phyloP scores from a whole-genome alignment of 805 yeast genomes.

The Jamesozyma rosinii region DNA sequence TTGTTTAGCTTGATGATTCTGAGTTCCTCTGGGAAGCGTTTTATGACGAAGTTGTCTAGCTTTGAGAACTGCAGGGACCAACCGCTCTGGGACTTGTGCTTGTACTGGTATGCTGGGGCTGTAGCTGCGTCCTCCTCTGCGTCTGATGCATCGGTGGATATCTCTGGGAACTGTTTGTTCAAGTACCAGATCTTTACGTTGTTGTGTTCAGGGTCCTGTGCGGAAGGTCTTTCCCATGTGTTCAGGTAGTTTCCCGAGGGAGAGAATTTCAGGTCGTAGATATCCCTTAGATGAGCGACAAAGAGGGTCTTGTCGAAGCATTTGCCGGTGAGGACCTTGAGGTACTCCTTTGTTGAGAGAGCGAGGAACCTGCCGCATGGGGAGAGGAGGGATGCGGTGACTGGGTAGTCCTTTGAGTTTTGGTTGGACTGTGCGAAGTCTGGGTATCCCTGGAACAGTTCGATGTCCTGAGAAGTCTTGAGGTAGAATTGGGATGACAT shows the following conservation, averaged over 20 bases:
- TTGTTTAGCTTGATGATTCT: slow-evolving; percentile 35
- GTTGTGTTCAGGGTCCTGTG: slow-evolving; percentile 60
- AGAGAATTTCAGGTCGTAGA: slow-evolving; percentile 78
- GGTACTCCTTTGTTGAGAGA: slow-evolving; percentile 20
- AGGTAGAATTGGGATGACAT: slow-evolving; percentile 32
- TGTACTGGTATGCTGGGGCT: slow-evolving; percentile 39
- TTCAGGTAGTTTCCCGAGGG: slow-evolving; percentile 75
- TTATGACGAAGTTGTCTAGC: slow-evolving; percentile 27
- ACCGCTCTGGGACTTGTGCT: slow-evolving; percentile 74
- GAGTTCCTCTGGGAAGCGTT: slow-evolving; percentile 24
- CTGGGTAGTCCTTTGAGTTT: slow-evolving; percentile 14
- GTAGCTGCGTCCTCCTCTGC: slow-evolving; percentile 1
- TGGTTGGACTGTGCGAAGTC: slow-evolving; percentile 20
- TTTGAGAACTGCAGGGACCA: slow-evolving; percentile 47
- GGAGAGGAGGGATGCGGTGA: slow-evolving; percentile 25
- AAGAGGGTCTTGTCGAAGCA: slow-evolving; percentile 17
- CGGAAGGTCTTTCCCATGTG: slow-evolving; percentile 84
- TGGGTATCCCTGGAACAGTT: slow-evolving; percentile 30
- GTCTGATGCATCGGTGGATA: too few relatives aligned
- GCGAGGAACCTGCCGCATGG: slow-evolving; percentile 32
- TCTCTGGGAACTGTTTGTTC: slow-evolving; percentile 37
- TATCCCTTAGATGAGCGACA: slow-evolving; percentile 43
- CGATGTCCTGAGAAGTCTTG: slow-evolving; percentile 29
- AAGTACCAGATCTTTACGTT: slow-evolving; percentile 74
- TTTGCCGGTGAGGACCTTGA: slow-evolving; percentile 25